phyloP scores from a whole-genome alignment of 2,329 filamentous ascomycete species.

The Didymella pomorum region DNA sequence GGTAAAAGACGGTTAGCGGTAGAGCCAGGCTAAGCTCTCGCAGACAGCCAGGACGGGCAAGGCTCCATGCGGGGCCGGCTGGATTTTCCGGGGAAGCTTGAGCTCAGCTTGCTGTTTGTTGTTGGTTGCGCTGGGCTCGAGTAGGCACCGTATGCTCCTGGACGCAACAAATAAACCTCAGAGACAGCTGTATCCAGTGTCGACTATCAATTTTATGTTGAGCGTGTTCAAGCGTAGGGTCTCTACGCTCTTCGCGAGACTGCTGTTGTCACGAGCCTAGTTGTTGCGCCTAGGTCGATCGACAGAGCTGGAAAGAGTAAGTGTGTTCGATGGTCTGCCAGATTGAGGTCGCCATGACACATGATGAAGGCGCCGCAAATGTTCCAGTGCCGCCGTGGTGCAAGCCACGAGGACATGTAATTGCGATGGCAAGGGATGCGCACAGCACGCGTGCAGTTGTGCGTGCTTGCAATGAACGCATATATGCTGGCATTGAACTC shows the following conservation, averaged over 20 bases:
- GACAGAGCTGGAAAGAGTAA: not conserved
- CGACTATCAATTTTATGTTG: too few relatives aligned
- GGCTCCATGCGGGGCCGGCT: slow-evolving; percentile 13
- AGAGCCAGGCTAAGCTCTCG: slow-evolving; percentile 23
- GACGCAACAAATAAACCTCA: too few relatives aligned
- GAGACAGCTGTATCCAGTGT: not conserved
- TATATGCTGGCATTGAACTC: not conserved
- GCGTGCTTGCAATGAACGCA: not conserved
- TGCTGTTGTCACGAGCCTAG: slow-evolving; percentile 4
- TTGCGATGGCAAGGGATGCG: slow-evolving; percentile 10
- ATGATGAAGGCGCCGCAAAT: not conserved
- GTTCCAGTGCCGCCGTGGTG: slow-evolving; percentile 6
- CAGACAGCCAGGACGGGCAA: slow-evolving; percentile 12
- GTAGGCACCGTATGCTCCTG: too few relatives aligned
- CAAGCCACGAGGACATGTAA: slow-evolving; percentile 10
- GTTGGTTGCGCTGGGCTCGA: too few relatives aligned
- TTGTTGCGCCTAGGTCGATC: slow-evolving; percentile 7
- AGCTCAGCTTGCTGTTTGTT: not conserved
- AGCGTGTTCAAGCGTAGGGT: too few relatives aligned
- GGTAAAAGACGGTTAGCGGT: slow-evolving; percentile 7
- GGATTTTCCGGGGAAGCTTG: slow-evolving; percentile 15
- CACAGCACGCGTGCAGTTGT: not conserved
- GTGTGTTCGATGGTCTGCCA: not conserved
- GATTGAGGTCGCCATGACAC: slow-evolving; percentile 5
- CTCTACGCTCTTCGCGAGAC: too few relatives aligned